Evolutionary conservation across 1,284 basidiomycete genomes (phyloP).

Genomic region (Apiotrichum laibachii): DNA sequence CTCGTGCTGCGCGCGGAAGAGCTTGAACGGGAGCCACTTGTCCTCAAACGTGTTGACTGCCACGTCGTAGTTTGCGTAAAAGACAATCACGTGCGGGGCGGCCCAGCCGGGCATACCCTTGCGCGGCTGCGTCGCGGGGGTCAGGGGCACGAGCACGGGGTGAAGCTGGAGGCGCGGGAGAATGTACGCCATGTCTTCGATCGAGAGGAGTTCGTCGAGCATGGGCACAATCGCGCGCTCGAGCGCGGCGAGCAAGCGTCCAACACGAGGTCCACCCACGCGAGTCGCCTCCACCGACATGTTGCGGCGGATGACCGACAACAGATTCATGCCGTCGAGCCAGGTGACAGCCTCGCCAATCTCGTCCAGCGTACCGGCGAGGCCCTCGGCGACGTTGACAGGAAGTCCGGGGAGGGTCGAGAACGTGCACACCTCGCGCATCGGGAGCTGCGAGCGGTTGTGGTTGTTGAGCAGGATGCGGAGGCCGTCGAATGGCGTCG

Average conservation of each 20-base stretch:
- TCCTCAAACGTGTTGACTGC: conserved; percentile 50
- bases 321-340: conserved; percentile 47
- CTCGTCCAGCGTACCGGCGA: conserved; percentile 47
- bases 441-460: conserved; percentile 51
- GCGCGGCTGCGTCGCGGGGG: conserved; percentile 26
- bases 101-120: conserved; percentile 27
- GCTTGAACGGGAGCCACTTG: conserved; percentile 52
- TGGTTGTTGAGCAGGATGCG: conserved; percentile 48
- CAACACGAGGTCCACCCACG: conserved; percentile 32
- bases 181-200: conserved; percentile 44
- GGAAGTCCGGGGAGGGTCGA: conserved; percentile 17
- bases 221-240: conserved; percentile 48
- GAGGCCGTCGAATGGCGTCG: conserved; percentile 53
- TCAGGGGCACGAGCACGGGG: conserved; percentile 44
- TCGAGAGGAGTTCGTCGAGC: conserved; percentile 45
- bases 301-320: conserved; percentile 46
- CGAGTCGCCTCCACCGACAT: conserved; percentile 26
- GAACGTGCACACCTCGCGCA: conserved; percentile 46
- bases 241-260: conserved; percentile 32
- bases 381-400: conserved; percentile 14
- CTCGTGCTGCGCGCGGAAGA: conserved; percentile 52
- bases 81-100: conserved; percentile 51
- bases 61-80: conserved; percentile 52
- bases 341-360: conserved; percentile 48
- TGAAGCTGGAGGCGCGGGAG: conserved; percentile 46